Percentiles rank a stretch among this genome's conserved stretches.
These are phyloP conservation scores for Vitrella brassicaformis DNA, from an alignment of 73 alveolate species.

Conservation along the genomic window DNA sequence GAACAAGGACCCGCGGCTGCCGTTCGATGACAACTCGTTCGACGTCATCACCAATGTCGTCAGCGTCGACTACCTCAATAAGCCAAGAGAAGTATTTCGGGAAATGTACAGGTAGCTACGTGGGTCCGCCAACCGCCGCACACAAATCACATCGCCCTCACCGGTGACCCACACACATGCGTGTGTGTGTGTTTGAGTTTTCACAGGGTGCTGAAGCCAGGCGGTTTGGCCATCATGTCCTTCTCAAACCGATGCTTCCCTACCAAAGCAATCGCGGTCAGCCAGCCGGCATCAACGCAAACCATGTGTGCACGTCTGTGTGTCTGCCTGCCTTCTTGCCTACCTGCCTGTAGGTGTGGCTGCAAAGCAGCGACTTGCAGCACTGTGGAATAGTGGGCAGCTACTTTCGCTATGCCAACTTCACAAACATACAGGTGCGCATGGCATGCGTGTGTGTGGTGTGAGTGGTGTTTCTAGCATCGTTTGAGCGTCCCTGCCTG, in stretches of 20 bases:
- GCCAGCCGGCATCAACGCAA: neutral
- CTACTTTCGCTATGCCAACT: too few relatives aligned
- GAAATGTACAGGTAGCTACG: neutral
- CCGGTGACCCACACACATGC: too few relatives aligned
- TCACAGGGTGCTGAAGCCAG: slow-evolving; percentile 33
- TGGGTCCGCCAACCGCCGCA: too few relatives aligned
- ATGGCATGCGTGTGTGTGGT: too few relatives aligned
- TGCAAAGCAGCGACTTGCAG: too few relatives aligned
- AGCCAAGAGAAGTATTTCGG: slow-evolving; percentile 3
- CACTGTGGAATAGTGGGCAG: too few relatives aligned
- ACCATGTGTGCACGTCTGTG: neutral
- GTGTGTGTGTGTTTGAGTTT: too few relatives aligned
- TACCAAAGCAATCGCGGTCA: slow-evolving; percentile 8
- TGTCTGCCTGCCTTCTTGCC: neutral
- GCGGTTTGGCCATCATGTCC: slow-evolving; percentile 25
- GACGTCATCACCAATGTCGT: slow-evolving; percentile 32
- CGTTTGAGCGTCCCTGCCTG: too few relatives aligned
- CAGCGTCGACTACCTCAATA: slow-evolving; percentile 27
- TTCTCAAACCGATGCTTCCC: slow-evolving; percentile 34
- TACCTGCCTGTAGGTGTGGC: too few relatives aligned
- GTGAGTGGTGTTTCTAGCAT: too few relatives aligned
- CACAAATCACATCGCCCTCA: too few relatives aligned
- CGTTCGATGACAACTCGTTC: slow-evolving; percentile 15
- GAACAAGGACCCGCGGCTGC: slow-evolving; percentile 14
- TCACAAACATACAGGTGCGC: too few relatives aligned